Base-by-base conservation (phyloP, 169 alveolate species). In the Amoebophrya sp. region DNA sequence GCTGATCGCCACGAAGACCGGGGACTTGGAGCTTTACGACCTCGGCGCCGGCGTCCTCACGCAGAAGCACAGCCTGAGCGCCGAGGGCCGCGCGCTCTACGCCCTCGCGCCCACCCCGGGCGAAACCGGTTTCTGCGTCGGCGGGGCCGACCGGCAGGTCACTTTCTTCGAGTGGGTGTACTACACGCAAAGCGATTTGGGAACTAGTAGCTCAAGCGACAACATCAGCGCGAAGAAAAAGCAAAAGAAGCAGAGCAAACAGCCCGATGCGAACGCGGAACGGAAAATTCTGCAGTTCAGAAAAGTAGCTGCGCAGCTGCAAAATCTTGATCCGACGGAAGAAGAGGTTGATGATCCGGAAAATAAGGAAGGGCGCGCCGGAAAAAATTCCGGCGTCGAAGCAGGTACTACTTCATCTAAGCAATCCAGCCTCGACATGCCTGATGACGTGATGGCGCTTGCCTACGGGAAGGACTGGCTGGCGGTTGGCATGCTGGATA, bases 401-500 rank as follows among this genome's bases (percentile, higher is more conserved):
- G n/a, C n/a, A n/a, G n/a, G n/a, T n/a, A n/a, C n/a, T n/a, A n/a
- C n/a, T n/a, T n/a, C n/a, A n/a, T n/a, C n/a, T n/a, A n/a, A n/a
- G n/a, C n/a, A n/a, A n/a, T n/a, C n/a, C n/a, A n/a, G n/a, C n/a
- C n/a, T 41, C 54, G 54, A 41, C 54, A 3, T 66, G 29, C 35
- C 83, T 2, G 83, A 66, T 25, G 83, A 66, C 35, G 83, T 66
- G 39, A 66, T 25, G 35, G 12, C 83, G 29, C 29, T 66, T 0
- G 83, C 83, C 32, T n/a, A 12, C 35, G 1, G 39, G 0, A n/a
- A 18, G 1, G 91, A 94, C n/a, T 94, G 92, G 55, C 88, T 96
- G 90, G 94, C 95, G 40, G 94, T 96, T n/a, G 96, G 97, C 2
- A 91, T 95, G 93, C 92, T 95, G 90, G 96, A 96, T 92, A 94